phyloP scores from a whole-genome alignment of 2,329 filamentous ascomycete genomes.

The Xylaria polymorpha region DNA sequence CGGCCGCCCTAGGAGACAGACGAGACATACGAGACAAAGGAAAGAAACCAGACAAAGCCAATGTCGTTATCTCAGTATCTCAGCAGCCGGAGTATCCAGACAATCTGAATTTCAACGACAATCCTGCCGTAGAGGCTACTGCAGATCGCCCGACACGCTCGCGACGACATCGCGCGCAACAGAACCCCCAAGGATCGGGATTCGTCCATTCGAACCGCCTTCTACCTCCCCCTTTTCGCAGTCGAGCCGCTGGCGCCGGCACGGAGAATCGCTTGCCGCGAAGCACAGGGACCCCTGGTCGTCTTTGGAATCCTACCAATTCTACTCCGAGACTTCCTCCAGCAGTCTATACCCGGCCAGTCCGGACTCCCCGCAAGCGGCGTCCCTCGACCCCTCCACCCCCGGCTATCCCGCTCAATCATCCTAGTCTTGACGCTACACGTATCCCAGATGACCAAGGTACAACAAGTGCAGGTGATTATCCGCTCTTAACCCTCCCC shows the following conservation, averaged over 20 bases:
- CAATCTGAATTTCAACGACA: constrained; percentile 9
- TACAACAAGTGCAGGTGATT: constrained; percentile 58
- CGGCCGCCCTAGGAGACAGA: constrained; percentile 48
- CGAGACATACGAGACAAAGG: constrained; percentile 5
- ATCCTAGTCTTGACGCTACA: constrained; percentile 56
- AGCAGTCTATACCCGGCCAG: constrained; percentile 45
- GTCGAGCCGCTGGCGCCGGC: constrained; percentile 50
- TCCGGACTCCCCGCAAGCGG: constrained; percentile 53
- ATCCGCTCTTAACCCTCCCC: constrained; percentile 63
- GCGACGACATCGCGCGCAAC: constrained; percentile 38
- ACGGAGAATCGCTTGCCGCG: constrained; percentile 51
- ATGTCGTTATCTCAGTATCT: constrained; percentile 33
- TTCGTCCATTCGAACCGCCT: constrained; percentile 37
- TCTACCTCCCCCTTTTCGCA: constrained; percentile 59
- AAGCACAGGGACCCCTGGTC: constrained; percentile 58
- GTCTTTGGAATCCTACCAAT: constrained; percentile 71
- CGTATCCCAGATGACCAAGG: constrained; percentile 53
- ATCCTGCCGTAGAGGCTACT: not conserved
- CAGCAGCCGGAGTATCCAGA: constrained; percentile 36
- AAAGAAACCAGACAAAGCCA: constrained; percentile 4
- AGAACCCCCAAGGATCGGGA: constrained; percentile 42
- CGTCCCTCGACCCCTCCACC: constrained; percentile 66
- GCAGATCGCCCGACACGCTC: constrained; percentile 32
- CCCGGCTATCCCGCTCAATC: constrained; percentile 62
- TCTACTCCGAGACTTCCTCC: constrained; percentile 61